A percentile compares a stretch with the other conserved stretches of the same genome.
phyloP scores from a whole-genome alignment of 306 rosid species.

The Glycine tomentella region DNA sequence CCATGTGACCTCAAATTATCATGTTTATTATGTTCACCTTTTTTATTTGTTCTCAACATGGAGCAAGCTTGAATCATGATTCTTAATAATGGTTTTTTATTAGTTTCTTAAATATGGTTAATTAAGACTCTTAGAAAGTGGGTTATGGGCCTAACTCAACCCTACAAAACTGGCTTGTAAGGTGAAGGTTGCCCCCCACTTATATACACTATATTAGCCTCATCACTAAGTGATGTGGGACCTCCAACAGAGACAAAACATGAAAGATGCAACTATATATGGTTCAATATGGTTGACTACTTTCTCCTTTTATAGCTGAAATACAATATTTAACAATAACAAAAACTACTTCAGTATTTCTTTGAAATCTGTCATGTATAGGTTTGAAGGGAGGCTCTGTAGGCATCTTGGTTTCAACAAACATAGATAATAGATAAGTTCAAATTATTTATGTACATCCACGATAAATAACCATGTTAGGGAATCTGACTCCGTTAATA shows the following conservation, averaged over 20 bases:
- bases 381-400: slow-evolving; percentile 8
- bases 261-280: neutral
- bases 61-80: neutral
- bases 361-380: slow-evolving; percentile 15
- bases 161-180: no score
- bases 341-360: slow-evolving; percentile 17
- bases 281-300: slow-evolving; percentile 19
- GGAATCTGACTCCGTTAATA: neutral
- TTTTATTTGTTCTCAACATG: slow-evolving; percentile 17
- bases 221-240: no score
- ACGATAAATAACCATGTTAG: slow-evolving; percentile 14
- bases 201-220: no score
- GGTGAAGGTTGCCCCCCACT: no score
- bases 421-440: slow-evolving; percentile 31
- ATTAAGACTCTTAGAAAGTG: neutral
- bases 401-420: slow-evolving; percentile 24
- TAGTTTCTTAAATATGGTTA: neutral
- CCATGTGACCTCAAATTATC: slow-evolving; percentile 5
- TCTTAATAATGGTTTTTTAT: neutral
- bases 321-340: neutral
- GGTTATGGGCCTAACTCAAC: no score
- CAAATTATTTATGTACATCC: slow-evolving; percentile 26
- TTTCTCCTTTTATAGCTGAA: slow-evolving; percentile 3
- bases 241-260: neutral
- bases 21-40: neutral